Evolutionary conservation across 345 rosid species (phyloP).

Genomic region (Acer negundo): DNA sequence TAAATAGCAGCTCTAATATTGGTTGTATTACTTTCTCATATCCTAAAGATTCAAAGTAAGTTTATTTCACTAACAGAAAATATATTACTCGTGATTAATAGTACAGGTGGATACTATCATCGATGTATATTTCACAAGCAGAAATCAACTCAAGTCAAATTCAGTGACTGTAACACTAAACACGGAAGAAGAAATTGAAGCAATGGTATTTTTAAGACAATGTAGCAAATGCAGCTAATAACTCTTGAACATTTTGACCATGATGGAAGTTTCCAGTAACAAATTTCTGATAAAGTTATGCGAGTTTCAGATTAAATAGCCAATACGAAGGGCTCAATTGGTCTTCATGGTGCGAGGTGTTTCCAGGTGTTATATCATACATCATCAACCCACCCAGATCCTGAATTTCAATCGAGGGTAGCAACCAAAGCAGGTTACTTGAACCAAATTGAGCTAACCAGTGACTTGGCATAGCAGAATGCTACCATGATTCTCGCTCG

Average conservation of each 20-base stretch:
- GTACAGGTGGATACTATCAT: too few relatives aligned
- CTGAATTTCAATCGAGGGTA: neutral
- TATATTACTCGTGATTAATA: too few relatives aligned
- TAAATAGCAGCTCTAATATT: neutral
- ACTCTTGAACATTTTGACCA: neutral
- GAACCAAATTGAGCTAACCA: conserved; percentile 1
- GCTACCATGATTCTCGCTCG: neutral
- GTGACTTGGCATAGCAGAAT: neutral
- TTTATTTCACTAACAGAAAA: too few relatives aligned
- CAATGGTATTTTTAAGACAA: neutral
- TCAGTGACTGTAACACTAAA: too few relatives aligned
- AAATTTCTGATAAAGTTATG: neutral
- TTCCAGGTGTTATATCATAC: neutral
- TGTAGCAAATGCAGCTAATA: conserved; percentile 5
- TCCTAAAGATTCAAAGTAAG: neutral
- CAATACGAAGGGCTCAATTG: neutral
- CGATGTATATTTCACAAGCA: neutral
- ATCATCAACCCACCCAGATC: neutral
- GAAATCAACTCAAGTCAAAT: too few relatives aligned
- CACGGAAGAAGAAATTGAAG: neutral
- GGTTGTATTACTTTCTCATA: neutral
- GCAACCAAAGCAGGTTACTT: neutral
- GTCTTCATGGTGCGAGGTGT: neutral
- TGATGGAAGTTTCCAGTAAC: neutral
- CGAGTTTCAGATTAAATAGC: neutral